Base-by-base conservation (phyloP, 495 filamentous ascomycete genomes). In the Neurospora intermedia region DNA sequence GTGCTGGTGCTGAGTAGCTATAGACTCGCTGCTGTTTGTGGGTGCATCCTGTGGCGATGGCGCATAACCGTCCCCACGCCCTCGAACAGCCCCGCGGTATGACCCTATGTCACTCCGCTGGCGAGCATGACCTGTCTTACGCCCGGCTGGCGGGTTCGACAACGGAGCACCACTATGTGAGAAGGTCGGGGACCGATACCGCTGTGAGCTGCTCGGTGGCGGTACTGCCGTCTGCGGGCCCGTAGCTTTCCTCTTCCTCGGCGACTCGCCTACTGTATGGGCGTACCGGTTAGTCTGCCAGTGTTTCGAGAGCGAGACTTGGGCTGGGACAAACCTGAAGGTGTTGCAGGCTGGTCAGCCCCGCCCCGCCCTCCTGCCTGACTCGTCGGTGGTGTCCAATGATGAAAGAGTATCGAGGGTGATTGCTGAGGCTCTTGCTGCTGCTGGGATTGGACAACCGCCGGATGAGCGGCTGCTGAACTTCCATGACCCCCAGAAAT, bases 401-500 rank as follows among this genome's bases (percentile, higher is more conserved):
- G 93, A 78, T 97, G 94, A 74, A 97, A 97, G 78, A 93, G 96
- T 69, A 97, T 91, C 16, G 89, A 89, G 8, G 92, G 84, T n/a
- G 82, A 80, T 41, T 82, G 79, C 59, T 87, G 86, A 43, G 86
- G 75, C 72, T 87, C 87, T 46, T 74, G 77, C 71, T 80, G 82
- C 43, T 79, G 81, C 69, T 84, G 83, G 62, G 79, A 72, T 45
- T 80, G 77, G 23, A 73, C 74, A 35, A 77, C 76, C 76, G 71
- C 76, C 69, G 78, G 77, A 40, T 84, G 83, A 45, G 76, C 59
- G n/a, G 70, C 71, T n/a, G 71, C 71, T 23, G 80, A 42, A 48
- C 71, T 70, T 35, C 74, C 76, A 20, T 72, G 76, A 13, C 77
- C 77, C 27, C 75, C 73, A 23, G 78, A 76, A 15, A 81, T 70